Evolutionary conservation across 371 early-diverging fungal species (phyloP), one percentile per base, ranked within the genome.

Genomic region (Gilbertella persicaria): DNA sequence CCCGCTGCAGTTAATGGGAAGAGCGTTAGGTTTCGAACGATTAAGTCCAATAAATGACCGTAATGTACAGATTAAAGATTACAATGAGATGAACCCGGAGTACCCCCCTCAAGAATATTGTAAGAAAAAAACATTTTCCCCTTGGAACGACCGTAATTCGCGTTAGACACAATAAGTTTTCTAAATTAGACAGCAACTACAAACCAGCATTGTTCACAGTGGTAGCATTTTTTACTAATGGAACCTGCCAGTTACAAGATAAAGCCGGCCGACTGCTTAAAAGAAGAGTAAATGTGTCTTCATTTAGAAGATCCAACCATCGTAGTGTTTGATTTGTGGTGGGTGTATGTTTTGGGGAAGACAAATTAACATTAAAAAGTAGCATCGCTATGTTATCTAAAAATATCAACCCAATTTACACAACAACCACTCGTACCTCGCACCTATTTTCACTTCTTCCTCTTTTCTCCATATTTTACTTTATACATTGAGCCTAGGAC

Each of bases 221-320:
- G 7, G 30, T 52, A 10, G 41, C 52, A 7, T 28, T 29, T 2
- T 52, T 52, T 24, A 19, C 28, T 12, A 52, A 52, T n/a, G 5
- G 43, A 2, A 52, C 52, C 1, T 41, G 23, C 21, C 43, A 29
- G 13, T 42, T 52, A 13, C 23, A n/a, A 5, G 52, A 52, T 35
- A 3, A 6, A 6, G n/a, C 24, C 8, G 52, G 52, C 2, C n/a
- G 52, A 8, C n/a, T 42, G 0, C n/a, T 52, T 0, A 52, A 43
- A n/a, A n/a, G n/a, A n/a, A n/a, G n/a, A n/a, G n/a, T n/a, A n/a
- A n/a, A n/a, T n/a, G n/a, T n/a, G n/a, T n/a, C n/a, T n/a, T n/a
- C n/a, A n/a, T n/a, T n/a, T n/a, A n/a, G n/a, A n/a, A n/a, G n/a
- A n/a, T n/a, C n/a, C n/a, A n/a, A n/a, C n/a, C n/a, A n/a, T n/a